Base-by-base conservation (phyloP, 495 filamentous ascomycete genomes). In the Aspergillus hancockii region DNA sequence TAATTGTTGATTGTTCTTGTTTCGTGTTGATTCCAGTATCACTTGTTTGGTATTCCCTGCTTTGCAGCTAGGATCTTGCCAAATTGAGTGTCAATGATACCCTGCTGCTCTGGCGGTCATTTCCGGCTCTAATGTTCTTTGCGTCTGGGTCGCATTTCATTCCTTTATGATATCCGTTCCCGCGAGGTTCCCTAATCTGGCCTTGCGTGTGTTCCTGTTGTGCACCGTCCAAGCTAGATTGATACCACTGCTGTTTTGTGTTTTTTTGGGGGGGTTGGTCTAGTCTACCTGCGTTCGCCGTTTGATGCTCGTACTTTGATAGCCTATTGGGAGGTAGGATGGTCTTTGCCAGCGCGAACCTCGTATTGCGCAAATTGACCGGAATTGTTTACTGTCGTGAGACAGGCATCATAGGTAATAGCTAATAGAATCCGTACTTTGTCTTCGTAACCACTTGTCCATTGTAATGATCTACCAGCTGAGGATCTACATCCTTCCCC, bases 171-270 rank as follows among this genome's bases (percentile, higher is more conserved):
- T 68, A 65, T 69, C 63, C 68, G 65, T 67, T 66, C 66, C 62
- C 68, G 69, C 71, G 71, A 72, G 67, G 66, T 66, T 69, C 69
- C 68, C 74, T 67, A 67, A 63, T 62, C 49, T 50, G 65, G 62
- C 61, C 51, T 68, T 52, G 73, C 58, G 67, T 67, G 71, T 73
- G 66, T 63, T 70, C 72, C 73, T 71, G 74, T 66, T 70, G 67
- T 71, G 67, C 67, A 66, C 71, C 71, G 67, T 69, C 67, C 59
- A 62, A 63, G 70, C 73, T 80, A 80, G 79, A 81, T 78, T 80
- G 79, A 81, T 81, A 80, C 75, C 77, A 80, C 70, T 71, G 64
- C 63, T 68, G 53, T 69, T 71, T 65, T 67, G 50, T 57, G 64
- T 68, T 70, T 61, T 60, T 53, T 62, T 65, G 62, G n/a, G n/a